These are phyloP conservation scores for Porogramme epimiltina DNA, from an alignment of 1,284 basidiomycete species.

Conservation along the genomic window DNA sequence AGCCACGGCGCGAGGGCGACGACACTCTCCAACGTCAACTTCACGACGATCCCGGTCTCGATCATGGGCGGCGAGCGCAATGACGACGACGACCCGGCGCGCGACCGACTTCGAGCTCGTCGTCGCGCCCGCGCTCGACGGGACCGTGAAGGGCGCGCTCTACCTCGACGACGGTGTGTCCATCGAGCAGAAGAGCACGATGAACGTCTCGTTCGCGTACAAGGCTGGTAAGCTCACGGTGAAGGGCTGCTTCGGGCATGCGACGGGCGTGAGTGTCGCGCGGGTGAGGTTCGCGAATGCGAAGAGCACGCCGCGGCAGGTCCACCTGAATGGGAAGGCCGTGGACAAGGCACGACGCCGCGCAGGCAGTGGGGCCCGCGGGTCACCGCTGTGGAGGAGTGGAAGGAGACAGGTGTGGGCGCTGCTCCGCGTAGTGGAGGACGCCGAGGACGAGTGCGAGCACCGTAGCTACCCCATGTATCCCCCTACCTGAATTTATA, in stretches of 20 bases:
- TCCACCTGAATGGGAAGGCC: constrained; percentile 36
- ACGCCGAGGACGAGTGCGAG: too few relatives aligned
- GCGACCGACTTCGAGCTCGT: constrained; percentile 61
- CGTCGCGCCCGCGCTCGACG: constrained; percentile 53
- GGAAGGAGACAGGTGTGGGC: too few relatives aligned
- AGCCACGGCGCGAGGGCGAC: constrained; percentile 47
- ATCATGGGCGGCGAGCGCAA: constrained; percentile 62
- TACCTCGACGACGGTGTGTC: constrained; percentile 70
- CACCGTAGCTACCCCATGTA: too few relatives aligned
- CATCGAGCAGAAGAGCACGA: constrained; percentile 43
- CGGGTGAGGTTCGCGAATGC: constrained; percentile 50
- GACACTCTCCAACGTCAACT: constrained; percentile 50
- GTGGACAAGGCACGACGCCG: constrained; percentile 10
- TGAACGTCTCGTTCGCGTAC: constrained; percentile 48
- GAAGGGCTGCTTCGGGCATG: constrained; percentile 51
- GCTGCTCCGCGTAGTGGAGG: too few relatives aligned
- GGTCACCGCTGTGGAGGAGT: too few relatives aligned
- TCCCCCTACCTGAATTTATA: too few relatives aligned
- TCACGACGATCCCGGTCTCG: constrained; percentile 61
- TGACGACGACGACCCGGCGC: constrained; percentile 61
- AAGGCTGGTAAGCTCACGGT: constrained; percentile 44
- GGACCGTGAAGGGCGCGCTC: constrained; percentile 50
- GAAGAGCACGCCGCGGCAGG: constrained; percentile 33
- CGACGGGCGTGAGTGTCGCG: constrained; percentile 43
- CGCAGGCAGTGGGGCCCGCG: too few relatives aligned